Conservation (phyloP, 805 yeast species). For the Candida broadrunensis region DNA sequence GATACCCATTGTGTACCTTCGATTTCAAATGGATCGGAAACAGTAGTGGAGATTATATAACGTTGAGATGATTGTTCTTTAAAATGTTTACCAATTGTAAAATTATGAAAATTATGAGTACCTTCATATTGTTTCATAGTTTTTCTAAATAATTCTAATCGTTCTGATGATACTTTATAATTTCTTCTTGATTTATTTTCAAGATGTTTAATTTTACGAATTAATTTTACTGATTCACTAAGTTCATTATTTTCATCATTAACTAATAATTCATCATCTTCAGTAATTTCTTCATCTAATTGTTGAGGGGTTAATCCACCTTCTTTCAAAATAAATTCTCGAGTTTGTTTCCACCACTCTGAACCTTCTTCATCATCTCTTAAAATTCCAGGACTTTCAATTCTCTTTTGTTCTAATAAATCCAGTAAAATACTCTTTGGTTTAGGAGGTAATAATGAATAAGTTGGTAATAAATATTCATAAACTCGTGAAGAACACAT, state of each 20-base stretch:
- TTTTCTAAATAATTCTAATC: conserved; percentile 60
- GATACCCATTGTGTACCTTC: conserved; percentile 96
- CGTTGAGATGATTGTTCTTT: conserved; percentile 84
- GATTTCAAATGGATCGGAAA: conserved; percentile 85
- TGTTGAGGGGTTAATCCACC: conserved; percentile 10
- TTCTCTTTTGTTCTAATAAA: conserved; percentile 52
- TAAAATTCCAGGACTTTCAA: conserved; percentile 55
- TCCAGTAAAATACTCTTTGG: conserved; percentile 66
- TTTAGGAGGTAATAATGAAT: conserved; percentile 87
- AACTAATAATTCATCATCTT: conserved; percentile 2
- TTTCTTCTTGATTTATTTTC: conserved; percentile 68
- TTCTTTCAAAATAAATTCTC: conserved; percentile 28
- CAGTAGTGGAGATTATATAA: conserved; percentile 74
- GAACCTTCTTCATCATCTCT: conserved; percentile 66
- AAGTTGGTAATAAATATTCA: conserved; percentile 91
- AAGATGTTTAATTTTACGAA: conserved; percentile 53
- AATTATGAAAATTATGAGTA: conserved; percentile 89
- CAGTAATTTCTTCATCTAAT: conserved; percentile 5
- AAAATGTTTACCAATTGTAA: conserved; percentile 75
- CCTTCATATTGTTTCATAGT: conserved; percentile 78
- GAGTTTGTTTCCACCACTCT: conserved; percentile 66
- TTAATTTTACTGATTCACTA: conserved; percentile 34
- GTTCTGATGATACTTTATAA: conserved; percentile 62
- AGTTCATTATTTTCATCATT: conserved; percentile 31
- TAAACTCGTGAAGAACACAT: conserved; percentile 95